Evolutionary conservation across 108 stramenopile species (phyloP).

Genomic region (Seminavis robusta): DNA sequence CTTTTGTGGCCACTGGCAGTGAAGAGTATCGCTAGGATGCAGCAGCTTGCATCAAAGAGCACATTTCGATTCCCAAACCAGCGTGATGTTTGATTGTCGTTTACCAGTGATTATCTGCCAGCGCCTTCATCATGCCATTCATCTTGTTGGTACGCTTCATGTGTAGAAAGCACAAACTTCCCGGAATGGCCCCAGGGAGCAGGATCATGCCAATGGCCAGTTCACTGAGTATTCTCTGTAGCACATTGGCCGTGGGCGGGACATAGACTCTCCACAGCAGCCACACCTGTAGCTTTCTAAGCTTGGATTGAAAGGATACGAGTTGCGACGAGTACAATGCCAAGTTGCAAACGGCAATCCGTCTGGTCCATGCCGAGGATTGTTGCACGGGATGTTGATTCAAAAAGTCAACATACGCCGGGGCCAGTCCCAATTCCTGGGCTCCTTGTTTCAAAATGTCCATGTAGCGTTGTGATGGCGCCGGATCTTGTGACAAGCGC

Average conservation of each 20-base stretch:
- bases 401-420: constrained; percentile 44
- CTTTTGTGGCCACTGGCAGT: no score
- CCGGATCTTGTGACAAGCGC: constrained; percentile 30
- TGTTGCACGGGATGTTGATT: constrained; percentile 33
- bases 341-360: constrained; percentile 27
- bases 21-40: no score
- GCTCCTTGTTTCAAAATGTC: constrained; percentile 44
- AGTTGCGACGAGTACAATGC: constrained; percentile 16
- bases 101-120: no score
- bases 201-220: constrained; percentile 12
- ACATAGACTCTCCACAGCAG: constrained; percentile 34
- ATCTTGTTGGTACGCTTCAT: no score
- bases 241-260: background rate
- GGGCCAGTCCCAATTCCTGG: constrained; percentile 34
- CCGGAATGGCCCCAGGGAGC: constrained; percentile 28
- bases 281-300: constrained; percentile 14
- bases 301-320: constrained; percentile 10
- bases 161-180: no score
- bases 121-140: no score
- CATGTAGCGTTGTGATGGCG: constrained; percentile 51
- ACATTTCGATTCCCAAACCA: no score
- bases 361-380: constrained; percentile 15
- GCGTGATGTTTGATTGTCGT: no score
- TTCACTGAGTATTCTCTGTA: constrained; percentile 6
- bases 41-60: no score